Percentiles rank a stretch among this genome's conserved stretches.
Conservation (phyloP, 2,329 filamentous ascomycete genomes). For the Pyrenochaeta sp. region DNA sequence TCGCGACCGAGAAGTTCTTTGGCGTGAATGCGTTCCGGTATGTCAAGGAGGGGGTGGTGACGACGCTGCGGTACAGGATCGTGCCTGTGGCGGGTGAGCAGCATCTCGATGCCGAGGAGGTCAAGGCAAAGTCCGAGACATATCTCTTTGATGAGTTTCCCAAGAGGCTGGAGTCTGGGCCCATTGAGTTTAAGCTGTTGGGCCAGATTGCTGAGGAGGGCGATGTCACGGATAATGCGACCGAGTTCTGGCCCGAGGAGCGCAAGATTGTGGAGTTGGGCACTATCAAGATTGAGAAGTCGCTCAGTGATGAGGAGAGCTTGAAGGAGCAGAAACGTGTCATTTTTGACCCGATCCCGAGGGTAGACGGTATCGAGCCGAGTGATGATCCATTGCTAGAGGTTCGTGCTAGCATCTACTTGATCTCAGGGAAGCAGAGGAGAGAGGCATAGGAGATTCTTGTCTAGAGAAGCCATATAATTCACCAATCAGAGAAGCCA, state of each 20-base stretch:
- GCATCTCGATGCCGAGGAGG: constrained; percentile 48
- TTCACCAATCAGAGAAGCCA: too few relatives aligned
- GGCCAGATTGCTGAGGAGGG: constrained; percentile 60
- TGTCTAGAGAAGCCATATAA: too few relatives aligned
- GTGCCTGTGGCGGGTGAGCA: constrained; percentile 55
- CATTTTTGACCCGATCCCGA: constrained; percentile 66
- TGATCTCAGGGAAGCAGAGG: constrained; percentile 63
- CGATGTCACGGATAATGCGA: constrained; percentile 58
- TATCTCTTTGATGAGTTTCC: constrained; percentile 61
- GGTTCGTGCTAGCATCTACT: constrained; percentile 62
- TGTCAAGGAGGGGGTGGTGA: constrained; percentile 52
- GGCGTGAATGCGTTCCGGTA: constrained; percentile 61
- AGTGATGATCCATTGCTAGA: constrained; percentile 65
- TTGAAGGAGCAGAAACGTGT: constrained; percentile 58
- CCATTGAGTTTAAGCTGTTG: constrained; percentile 56
- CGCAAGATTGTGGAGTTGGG: constrained; percentile 61
- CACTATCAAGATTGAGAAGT: constrained; percentile 53
- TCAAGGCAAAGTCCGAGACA: constrained; percentile 48
- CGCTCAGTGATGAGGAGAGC: constrained; percentile 52
- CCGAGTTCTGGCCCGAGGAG: constrained; percentile 61
- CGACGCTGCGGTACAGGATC: constrained; percentile 59
- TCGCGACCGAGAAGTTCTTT: constrained; percentile 58
- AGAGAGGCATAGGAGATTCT: constrained; percentile 48
- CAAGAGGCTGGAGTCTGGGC: constrained; percentile 43
- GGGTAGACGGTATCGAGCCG: constrained; percentile 61